Evolutionary conservation across 2,329 filamentous ascomycete genomes (phyloP).

Genomic region (Metarhizium rileyi): DNA sequence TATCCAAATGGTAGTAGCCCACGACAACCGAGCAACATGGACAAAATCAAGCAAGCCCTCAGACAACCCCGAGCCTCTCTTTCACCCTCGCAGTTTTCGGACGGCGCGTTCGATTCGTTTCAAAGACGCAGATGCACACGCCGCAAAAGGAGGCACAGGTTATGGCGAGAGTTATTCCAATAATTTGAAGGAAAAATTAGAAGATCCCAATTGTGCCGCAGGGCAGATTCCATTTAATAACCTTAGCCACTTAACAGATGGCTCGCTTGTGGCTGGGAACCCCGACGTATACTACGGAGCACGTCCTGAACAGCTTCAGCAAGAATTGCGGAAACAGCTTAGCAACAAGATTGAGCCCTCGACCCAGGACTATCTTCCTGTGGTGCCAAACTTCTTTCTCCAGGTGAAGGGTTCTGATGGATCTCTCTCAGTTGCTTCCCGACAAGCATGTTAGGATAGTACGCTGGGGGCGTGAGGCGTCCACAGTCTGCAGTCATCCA

Average conservation of each 20-base stretch:
- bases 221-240: conserved; percentile 23
- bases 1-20: conserved; percentile 9
- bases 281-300: conserved; percentile 27
- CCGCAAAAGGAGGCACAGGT: conserved; percentile 19
- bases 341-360: conserved; percentile 23
- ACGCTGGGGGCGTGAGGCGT: conserved; percentile 25
- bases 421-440: conserved; percentile 14
- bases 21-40: conserved; percentile 11
- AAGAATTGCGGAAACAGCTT: conserved; percentile 15
- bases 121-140: conserved; percentile 15
- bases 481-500: conserved; percentile 24
- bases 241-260: conserved; percentile 25
- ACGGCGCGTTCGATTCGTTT: conserved; percentile 21
- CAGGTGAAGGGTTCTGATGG: conserved; percentile 26
- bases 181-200: conserved; percentile 18
- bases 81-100: conserved; percentile 24
- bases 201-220: conserved; percentile 14
- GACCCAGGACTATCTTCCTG: conserved; percentile 18
- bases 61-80: conserved; percentile 18
- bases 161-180: conserved; percentile 18
- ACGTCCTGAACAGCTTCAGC: conserved; percentile 17
- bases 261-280: conserved; percentile 19
- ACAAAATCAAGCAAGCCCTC: conserved; percentile 11
- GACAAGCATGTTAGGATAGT: conserved; percentile 26
- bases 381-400: conserved; percentile 30